Conservation (phyloP, 371 early-diverging fungal genomes). For the Mortierella sp. region DNA sequence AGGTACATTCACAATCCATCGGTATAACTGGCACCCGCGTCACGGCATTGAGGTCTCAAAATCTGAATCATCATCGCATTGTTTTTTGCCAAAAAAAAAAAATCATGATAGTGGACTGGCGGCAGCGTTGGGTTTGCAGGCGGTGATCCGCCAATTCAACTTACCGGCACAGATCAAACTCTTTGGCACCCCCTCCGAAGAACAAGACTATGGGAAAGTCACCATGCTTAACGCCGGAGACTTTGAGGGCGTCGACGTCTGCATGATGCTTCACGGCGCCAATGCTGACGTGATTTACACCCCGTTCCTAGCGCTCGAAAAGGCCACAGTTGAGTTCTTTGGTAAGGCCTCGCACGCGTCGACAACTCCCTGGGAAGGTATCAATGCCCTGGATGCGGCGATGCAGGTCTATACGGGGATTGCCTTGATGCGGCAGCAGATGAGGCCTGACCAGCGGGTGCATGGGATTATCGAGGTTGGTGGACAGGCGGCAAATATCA, state of each 20-base stretch:
- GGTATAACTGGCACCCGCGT: background rate
- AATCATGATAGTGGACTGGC: conserved; percentile 71
- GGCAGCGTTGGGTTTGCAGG: conserved; percentile 69
- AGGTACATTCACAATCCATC: background rate
- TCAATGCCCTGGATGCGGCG: conserved; percentile 83
- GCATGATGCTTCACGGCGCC: conserved; percentile 87
- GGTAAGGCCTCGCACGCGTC: conserved; percentile 79
- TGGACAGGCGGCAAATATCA: conserved; percentile 62
- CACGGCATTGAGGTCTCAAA: too few relatives aligned
- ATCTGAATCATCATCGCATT: too few relatives aligned
- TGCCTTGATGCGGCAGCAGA: conserved; percentile 79
- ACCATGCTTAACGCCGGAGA: conserved; percentile 73
- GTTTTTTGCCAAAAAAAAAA: background rate
- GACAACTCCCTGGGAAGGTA: conserved; percentile 80
- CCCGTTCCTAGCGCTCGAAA: conserved; percentile 60
- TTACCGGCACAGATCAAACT: conserved; percentile 74
- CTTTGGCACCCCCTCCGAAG: conserved; percentile 89
- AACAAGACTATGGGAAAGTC: conserved; percentile 71
- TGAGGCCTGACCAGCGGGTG: conserved; percentile 66
- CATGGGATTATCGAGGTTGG: conserved; percentile 74
- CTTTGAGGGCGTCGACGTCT: conserved; percentile 73
- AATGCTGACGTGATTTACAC: conserved; percentile 55
- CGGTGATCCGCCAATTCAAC: conserved; percentile 63
- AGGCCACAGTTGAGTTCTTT: conserved; percentile 70
- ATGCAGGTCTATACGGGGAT: conserved; percentile 71